Evolutionary conservation across 306 rosid species (phyloP), one percentile per base, ranked within the genome.

Genomic region (Ammopiptanthus mongolicus): DNA sequence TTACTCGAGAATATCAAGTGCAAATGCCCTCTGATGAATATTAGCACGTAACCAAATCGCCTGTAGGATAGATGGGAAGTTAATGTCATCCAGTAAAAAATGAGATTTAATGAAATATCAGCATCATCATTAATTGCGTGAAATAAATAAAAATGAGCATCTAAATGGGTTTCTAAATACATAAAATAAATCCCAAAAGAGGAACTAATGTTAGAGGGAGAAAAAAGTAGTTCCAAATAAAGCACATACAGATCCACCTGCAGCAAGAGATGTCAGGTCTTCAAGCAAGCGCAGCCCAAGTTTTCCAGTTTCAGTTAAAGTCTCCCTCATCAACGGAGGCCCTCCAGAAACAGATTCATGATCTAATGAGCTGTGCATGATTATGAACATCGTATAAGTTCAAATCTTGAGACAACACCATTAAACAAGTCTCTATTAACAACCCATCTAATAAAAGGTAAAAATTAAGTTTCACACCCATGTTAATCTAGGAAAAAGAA

Each of bases 211-310:
- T 61, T 73, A 62, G 22, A 22, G 19, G 61, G 56, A 69, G 74
- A 28, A 76, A 61, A 34, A 71, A 67, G 68, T 61, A 82, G 87
- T 76, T 81, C 65, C 74, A 80, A 89, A 86, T 83, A 73, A 73
- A 88, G 84, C 86, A 90, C 98, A 90, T 94, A 94, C 98, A 85
- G 95, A 94, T 90, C 97, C 98, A 87, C 96, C 97, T 91, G 98
- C 98, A 77, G 98, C 96, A 87, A 94, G 94, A 80, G 98, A 96
- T 83, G 97, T 90, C 83, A 91, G 82, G 89, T 94, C 98, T 94
- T 91, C 98, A 73, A 94, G 98, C 81, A 94, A 77, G 64, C 90
- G 91, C 69, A 91, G 90, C 78, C 98, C 98, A 78, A 91, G 91
- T 84, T 85, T 88, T 84, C 97, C 98, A 25, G 90, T 87, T 86